These are phyloP conservation scores for Penicillium simplicissimum DNA, from an alignment of 495 filamentous ascomycete genomes.

Conservation along the genomic window DNA sequence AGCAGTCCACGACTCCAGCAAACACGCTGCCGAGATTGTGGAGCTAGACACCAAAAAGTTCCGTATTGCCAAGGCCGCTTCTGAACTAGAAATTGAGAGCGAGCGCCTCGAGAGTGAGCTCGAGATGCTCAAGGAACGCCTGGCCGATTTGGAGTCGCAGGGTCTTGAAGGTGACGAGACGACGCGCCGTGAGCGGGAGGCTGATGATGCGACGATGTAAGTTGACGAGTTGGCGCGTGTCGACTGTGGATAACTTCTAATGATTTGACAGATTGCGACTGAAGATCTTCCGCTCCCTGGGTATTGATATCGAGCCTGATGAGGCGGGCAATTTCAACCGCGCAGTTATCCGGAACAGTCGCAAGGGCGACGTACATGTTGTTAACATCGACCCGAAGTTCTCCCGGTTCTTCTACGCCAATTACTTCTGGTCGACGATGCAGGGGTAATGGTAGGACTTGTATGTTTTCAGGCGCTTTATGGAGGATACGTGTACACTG, in stretches of 20 bases:
- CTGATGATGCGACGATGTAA: conserved; percentile 57
- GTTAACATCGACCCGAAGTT: conserved; percentile 94
- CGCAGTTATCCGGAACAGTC: conserved; percentile 81
- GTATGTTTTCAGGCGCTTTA: conserved; percentile 12
- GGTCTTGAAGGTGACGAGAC: conserved; percentile 63
- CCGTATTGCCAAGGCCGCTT: conserved; percentile 82
- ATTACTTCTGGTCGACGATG: conserved; percentile 93
- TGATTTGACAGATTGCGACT: conserved; percentile 64
- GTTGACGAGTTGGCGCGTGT: conserved; percentile 12
- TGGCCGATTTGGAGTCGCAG: conserved; percentile 84
- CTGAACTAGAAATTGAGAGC: conserved; percentile 87
- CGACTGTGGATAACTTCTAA: conserved; percentile 16
- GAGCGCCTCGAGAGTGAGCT: conserved; percentile 83
- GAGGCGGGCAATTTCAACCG: conserved; percentile 78
- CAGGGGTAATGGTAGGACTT: conserved; percentile 40
- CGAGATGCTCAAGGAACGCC: conserved; percentile 67
- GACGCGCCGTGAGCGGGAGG: conserved; percentile 60
- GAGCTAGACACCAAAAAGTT: conserved; percentile 93
- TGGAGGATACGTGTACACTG: conserved; percentile 4
- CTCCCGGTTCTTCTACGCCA: conserved; percentile 87
- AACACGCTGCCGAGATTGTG: conserved; percentile 78
- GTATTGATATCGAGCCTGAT: conserved; percentile 85
- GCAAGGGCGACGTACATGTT: conserved; percentile 89
- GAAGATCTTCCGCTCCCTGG: conserved; percentile 87
- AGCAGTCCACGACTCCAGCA: conserved; percentile 66